Base-by-base conservation (phyloP, 2,329 filamentous ascomycete species). In the Colletotrichum agaves region DNA sequence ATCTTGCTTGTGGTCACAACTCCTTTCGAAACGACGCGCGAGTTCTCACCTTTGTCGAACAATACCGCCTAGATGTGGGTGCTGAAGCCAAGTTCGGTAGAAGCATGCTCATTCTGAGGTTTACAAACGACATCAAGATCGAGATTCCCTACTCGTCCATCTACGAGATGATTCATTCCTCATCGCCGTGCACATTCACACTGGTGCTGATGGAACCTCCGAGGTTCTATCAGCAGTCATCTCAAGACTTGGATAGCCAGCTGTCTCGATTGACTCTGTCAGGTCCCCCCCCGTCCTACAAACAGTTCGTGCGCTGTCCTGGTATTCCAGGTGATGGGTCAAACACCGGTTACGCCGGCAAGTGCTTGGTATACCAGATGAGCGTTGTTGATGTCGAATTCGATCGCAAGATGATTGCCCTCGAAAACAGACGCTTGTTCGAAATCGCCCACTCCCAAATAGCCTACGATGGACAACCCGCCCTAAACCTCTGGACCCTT, bases 151-250 rank as follows among this genome's bases (percentile, higher is more conserved):
- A 85, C 41, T 78, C 80, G 19, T 84, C 78, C 2, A 82, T 88
- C 35, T 70, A 83, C 31, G 82, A 86, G 56, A 72, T 84, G 8
- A 75, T 87, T 2, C 73, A 76, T 71, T 80, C 71, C 75, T 74
- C 75, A 35, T 37, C 73, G 19, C 56, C 78, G 69, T 61, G 77
- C 68, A 77, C 79, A 0, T 72, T 88, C 15, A 84, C 83, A 0
- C 71, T 90, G 3, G 84, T 87, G 0, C 81, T 90, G 8, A 78
- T 73, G 19, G 81, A 84, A 33, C 80, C 86, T 1, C 87, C 87
- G 0, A 79, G 79, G 1, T 83, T 87, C 58, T 87, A 86, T 59
- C 71, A 33, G 13, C 27, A 6, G 13, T 33, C 44, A 37, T n/a
- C 17, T 15, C 50, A 35, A 13, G 35, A 15, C 15, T 19, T 53